Conservation (phyloP, 257 asterid species). For the Penstemon eatonii region DNA sequence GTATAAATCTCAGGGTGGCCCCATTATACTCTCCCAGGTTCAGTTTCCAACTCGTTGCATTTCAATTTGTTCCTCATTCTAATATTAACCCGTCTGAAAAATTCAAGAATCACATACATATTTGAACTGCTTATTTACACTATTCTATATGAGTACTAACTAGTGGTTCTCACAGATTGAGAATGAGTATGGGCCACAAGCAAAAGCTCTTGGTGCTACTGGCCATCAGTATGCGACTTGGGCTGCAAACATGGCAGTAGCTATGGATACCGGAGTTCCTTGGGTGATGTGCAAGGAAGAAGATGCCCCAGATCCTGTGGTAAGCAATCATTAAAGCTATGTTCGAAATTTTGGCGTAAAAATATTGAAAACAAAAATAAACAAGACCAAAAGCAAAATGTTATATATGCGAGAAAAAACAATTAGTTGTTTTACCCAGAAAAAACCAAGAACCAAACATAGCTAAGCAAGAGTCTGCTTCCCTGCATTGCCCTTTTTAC, state of each 20-base stretch:
- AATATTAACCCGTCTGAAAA: background rate
- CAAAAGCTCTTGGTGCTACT: slow-evolving; percentile 44
- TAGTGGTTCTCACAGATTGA: slow-evolving; percentile 46
- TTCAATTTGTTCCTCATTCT: background rate
- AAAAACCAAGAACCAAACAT: too few relatives aligned
- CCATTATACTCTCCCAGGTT: slow-evolving; percentile 87
- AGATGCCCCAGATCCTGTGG: slow-evolving; percentile 90
- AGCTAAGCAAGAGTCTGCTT: background rate
- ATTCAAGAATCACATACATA: background rate
- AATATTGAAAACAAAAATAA: background rate
- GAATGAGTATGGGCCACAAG: slow-evolving; percentile 67
- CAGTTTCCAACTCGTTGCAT: slow-evolving; percentile 14
- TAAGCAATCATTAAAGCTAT: slow-evolving; percentile 29
- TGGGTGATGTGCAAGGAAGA: slow-evolving; percentile 84
- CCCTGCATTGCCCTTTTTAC: background rate
- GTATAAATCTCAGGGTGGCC: slow-evolving; percentile 84
- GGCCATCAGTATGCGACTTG: slow-evolving; percentile 51
- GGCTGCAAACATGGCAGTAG: slow-evolving; percentile 75
- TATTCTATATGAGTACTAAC: slow-evolving; percentile 17
- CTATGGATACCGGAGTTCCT: slow-evolving; percentile 60
- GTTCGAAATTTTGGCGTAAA: background rate
- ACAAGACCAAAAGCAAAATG: too few relatives aligned
- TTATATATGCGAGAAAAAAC: too few relatives aligned
- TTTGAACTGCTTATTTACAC: background rate
- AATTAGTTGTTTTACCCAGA: too few relatives aligned